phyloP scores from a whole-genome alignment of 2,329 filamentous ascomycete species.

The Cladophialophora exuberans region DNA sequence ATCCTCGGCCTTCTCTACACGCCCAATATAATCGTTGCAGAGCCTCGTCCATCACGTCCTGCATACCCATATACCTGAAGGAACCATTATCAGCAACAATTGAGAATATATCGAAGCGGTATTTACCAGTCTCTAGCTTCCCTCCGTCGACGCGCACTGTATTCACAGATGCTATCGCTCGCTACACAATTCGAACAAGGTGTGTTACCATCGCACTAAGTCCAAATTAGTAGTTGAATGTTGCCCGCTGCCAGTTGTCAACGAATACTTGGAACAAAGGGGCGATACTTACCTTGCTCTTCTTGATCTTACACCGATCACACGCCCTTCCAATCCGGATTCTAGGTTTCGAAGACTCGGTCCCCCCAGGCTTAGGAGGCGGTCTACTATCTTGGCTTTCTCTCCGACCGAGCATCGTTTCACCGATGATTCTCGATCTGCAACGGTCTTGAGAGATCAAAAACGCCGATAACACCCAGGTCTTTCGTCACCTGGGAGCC shows the following conservation, averaged over 20 bases:
- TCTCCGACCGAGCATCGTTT: slow-evolving; percentile 18
- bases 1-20: slow-evolving; percentile 23
- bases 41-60: slow-evolving; percentile 28
- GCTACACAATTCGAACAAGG: slow-evolving; percentile 22
- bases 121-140: slow-evolving; percentile 30
- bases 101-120: background rate
- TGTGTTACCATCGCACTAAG: slow-evolving; percentile 25
- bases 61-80: slow-evolving; percentile 27
- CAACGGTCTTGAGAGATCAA: background rate
- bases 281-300: slow-evolving; percentile 21
- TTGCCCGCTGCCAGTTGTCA: background rate
- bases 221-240: slow-evolving; percentile 6
- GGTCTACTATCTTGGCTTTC: slow-evolving; percentile 12
- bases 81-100: background rate
- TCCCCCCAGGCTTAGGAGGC: slow-evolving; percentile 4
- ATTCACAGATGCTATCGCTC: slow-evolving; percentile 27
- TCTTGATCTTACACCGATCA: slow-evolving; percentile 30
- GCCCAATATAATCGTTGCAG: slow-evolving; percentile 29
- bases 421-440: too few species aligned
- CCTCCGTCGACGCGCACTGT: slow-evolving; percentile 26
- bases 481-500: background rate
- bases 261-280: background rate
- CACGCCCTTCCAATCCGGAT: slow-evolving; percentile 25
- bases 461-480: background rate
- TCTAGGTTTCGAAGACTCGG: slow-evolving; percentile 12